Evolutionary conservation across 805 yeast species (phyloP), one percentile per base, ranked within the genome.

Genomic region (Saturnispora sekii): DNA sequence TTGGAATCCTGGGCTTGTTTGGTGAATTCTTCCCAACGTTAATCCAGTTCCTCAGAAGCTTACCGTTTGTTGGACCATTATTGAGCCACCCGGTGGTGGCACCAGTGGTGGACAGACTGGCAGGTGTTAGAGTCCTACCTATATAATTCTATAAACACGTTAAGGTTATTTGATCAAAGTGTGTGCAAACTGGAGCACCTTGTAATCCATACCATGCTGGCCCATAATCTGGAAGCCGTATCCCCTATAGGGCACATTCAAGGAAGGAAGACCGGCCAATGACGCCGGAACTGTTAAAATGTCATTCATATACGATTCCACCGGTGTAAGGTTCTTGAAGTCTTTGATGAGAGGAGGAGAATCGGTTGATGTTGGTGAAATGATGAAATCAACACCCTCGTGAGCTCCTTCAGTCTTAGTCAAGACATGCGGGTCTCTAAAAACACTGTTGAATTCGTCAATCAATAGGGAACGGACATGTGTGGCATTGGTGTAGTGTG

Each of bases 11-110:
- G 48, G 89, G 86, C 7, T 68, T 90, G 32, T 90, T 93, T 65
- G 98, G 66, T 32, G 97, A 93, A 64, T 89, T 93, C 63, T 84
- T 90, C 57, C 87, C 94, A 21, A 85, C 94, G 10, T 79, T 93
- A 38, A 76, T 90, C 10, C 83, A 85, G 53, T 90, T 93, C 58
- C 70, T 90, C 56, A 73, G 97, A 61, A 82, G 94, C 5, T 63
- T 90, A 54, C 98, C 98, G 2, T 60, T 84, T 48, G 79, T 93
- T 49, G 97, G 97, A 1, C 89, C 94, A 21, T 47, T 88, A 5
- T 72, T 93, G 44, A 79, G 88, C 32, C 77, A 82, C 58, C 97
- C 97, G 1, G 63, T 66, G 7, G 64, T 93, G 29, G 95, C 96
- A 4, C 97, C 97, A 14, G 69, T 69, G 21, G 60, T 77, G 36